Conservation (phyloP, 306 rosid genomes). For the Prunus fruticosa region DNA sequence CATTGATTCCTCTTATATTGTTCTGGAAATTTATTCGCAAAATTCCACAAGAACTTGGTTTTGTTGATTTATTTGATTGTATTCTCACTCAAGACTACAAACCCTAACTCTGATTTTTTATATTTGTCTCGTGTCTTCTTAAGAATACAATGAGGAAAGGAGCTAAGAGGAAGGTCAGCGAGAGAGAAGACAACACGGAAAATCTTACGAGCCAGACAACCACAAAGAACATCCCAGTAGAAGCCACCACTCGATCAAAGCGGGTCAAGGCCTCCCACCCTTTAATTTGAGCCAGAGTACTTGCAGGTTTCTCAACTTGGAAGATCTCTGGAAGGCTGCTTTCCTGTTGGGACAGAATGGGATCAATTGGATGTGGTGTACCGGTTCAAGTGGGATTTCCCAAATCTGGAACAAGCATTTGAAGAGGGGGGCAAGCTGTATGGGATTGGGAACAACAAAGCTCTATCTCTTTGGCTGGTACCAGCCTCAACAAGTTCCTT, state of each 20-base stretch:
- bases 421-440: constrained; percentile 69
- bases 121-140: background rate
- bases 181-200: constrained; percentile 24
- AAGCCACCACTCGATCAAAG: constrained; percentile 43
- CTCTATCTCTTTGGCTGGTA: constrained; percentile 79
- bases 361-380: constrained; percentile 41
- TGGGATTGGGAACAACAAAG: constrained; percentile 47
- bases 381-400: constrained; percentile 47
- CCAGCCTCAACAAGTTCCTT: constrained; percentile 30
- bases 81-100: background rate
- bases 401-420: constrained; percentile 54
- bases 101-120: constrained; percentile 12
- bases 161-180: constrained; percentile 47
- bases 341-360: constrained; percentile 57
- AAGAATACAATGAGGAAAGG: constrained; percentile 45
- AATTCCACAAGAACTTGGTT: background rate
- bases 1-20: background rate
- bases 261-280: constrained; percentile 50
- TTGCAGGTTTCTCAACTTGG: constrained; percentile 43
- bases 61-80: background rate
- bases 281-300: constrained; percentile 34
- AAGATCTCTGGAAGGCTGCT: constrained; percentile 48
- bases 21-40: background rate
- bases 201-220: constrained; percentile 19
- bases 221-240: constrained; percentile 13